Base-by-base conservation (phyloP, 2,329 filamentous ascomycete species). In the Penicillium sp. region DNA sequence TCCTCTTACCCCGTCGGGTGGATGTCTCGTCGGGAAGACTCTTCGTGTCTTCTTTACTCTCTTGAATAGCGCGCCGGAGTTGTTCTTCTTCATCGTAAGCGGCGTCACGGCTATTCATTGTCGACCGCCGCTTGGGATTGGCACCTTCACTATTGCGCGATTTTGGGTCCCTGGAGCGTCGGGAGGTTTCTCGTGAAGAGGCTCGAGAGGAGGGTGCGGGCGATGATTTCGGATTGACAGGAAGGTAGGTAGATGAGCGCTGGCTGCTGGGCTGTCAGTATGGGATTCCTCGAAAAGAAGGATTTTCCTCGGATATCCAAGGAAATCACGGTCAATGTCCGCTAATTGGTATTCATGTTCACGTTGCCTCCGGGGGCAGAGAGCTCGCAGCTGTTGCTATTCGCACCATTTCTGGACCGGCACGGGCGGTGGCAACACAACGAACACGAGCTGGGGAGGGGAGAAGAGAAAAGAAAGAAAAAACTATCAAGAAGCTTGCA, bases 51-150 rank as follows among this genome's bases (percentile, higher is more conserved):
- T 90, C 88, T 75, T 92, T 97, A 78, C 94, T 99, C 58, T 95
- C 92, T 73, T 97, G 93, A 64, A 99, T 92, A 26, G 93, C 94
- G 62, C 90, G 86, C 51, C 92, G 86, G 34, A 99, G 75, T 67
- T 92, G 87, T 71, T 95, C 91, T 65, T 96, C 92, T 74, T 99
- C 94, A 61, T 97, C 92, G 66, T 97, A 97, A 19, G 92, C 93
- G 37, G 93, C 92, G 72, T 92, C 89, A 58, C 93, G 87, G 71
- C 94, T 99, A 70, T 97, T 96, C 91, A 97, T 97, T 6, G 94
- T 99, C 18, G 92, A 96, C 24, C 94, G 85, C 55, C 94, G 86
- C 72, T 97, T 97, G 33, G 88, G 86, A 48, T 84, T 82, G 39
- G 75, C 74, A 40, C 81, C 78, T 37, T 80, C 81, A 62, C 78